Base-by-base conservation (phyloP, 805 yeast species). In the Metschnikowia bowlesiae region DNA sequence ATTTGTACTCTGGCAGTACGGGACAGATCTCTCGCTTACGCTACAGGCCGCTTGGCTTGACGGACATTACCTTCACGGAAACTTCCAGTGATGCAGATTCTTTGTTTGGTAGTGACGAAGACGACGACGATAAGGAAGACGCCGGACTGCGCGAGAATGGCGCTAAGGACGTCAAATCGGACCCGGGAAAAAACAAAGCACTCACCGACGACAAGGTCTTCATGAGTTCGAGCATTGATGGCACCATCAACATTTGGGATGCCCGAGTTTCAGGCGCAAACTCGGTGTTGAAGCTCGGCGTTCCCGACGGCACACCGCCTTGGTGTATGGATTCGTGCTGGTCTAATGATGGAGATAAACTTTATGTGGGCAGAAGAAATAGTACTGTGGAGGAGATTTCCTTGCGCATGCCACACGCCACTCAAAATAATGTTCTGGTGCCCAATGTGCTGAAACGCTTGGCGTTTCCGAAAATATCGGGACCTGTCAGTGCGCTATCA, bases 281-380 rank as follows among this genome's bases (percentile, higher is more conserved):
- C 3, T 66, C 71, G 0, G 83, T 76, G 0, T 62, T 83, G 14
- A 74, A 74, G 36, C 64, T 83, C 11, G 76, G 78, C 0, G 78
- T 84, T 1, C 84, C 89, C 1, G 70, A 77, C 8, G 81, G 81
- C 1, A 78, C 85, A 0, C 96, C 98, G 0, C 98, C 98, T 0
- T 94, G 98, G 98, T 86, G 96, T 66, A 83, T 86, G 78, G 80
- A 89, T 7, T 81, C 96, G 0, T 81, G 87, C 49, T 92, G 98
- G 97, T 84, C 96, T 8, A 73, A 74, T 46, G 84, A 85, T 60
- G 99, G 99, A 9, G 84, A 87, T 50, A 75, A 71, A 39, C 75
- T 90, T 5, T 92, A 76, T 62, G 89, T 84, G 3, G 99, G 98
- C 0, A 78, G 99, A 55, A 79, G 99, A 66, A 94, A 92, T 64